Percentiles rank a stretch among this genome's conserved stretches.
Conservation (phyloP, 345 rosid species). For the Euphorbia peplus region DNA sequence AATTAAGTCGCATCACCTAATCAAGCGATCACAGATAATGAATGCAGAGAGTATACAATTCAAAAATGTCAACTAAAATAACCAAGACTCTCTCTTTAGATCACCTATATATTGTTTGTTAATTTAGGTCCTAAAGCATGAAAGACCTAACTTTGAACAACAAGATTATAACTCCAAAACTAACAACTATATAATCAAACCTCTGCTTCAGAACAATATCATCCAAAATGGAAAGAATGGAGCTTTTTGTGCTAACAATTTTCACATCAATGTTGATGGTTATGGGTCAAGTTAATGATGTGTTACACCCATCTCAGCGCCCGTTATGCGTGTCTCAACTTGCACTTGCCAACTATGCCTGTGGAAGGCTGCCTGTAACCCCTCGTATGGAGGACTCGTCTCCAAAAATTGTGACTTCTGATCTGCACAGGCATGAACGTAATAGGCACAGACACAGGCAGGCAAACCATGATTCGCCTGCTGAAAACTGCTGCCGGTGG, state of each 20-base stretch:
- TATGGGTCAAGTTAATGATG: neutral
- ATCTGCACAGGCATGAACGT: constrained; percentile 22
- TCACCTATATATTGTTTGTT: constrained; percentile 1
- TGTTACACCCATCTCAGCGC: constrained; percentile 1
- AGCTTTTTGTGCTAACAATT: neutral
- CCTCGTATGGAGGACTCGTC: constrained; percentile 1
- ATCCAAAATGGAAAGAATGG: constrained; percentile 14
- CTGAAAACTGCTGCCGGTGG: constrained; percentile 72
- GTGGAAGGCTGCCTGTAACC: constrained; percentile 6
- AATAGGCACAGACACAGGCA: neutral
- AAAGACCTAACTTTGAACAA: constrained; percentile 11
- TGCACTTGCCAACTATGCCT: constrained; percentile 28
- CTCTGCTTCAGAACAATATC: neutral
- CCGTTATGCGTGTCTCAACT: constrained; percentile 28
- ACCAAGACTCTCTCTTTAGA: constrained; percentile 3
- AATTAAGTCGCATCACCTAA: constrained; percentile 4
- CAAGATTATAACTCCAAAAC: neutral
- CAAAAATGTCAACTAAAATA: neutral
- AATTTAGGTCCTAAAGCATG: constrained; percentile 13
- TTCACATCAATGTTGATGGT: neutral
- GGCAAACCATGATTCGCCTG: constrained; percentile 15
- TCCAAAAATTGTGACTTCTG: neutral
- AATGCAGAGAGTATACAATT: constrained; percentile 3
- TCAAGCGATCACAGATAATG: constrained; percentile 2
- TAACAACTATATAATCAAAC: neutral